phyloP scores from a whole-genome alignment of 495 filamentous ascomycete species.

The Neurospora tetraspora region DNA sequence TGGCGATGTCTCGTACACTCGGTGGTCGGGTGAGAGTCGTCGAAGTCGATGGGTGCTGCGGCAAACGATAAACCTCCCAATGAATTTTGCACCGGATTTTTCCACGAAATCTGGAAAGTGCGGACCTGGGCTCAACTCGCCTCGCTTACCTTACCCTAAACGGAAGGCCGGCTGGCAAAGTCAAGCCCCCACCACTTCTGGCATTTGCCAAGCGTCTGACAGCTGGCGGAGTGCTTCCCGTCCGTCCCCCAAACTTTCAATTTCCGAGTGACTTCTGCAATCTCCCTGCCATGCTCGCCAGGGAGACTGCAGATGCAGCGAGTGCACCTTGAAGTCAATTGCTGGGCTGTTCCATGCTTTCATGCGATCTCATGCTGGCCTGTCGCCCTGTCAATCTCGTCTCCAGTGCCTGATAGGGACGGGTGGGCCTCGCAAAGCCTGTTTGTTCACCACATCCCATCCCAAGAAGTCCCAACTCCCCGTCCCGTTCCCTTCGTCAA shows the following conservation, averaged over 20 bases:
- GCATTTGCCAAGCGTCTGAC: not conserved
- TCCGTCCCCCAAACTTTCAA: not conserved
- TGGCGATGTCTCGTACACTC: slow-evolving; percentile 22
- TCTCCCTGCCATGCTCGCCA: not conserved
- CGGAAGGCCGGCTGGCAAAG: slow-evolving; percentile 9
- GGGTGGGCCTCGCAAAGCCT: not conserved
- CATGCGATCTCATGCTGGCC: not conserved
- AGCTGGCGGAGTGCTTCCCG: not conserved
- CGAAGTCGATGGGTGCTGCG: slow-evolving; percentile 22
- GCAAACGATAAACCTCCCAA: slow-evolving; percentile 17
- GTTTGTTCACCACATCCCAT: not conserved
- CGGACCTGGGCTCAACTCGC: slow-evolving; percentile 20
- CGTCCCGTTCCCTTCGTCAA: not conserved
- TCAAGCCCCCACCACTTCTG: not conserved
- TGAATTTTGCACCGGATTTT: slow-evolving; percentile 27
- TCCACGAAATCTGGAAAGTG: slow-evolving; percentile 25
- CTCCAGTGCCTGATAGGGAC: not conserved
- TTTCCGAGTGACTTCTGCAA: not conserved
- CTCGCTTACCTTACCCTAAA: slow-evolving; percentile 21
- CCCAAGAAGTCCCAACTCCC: not conserved
- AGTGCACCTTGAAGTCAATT: not conserved
- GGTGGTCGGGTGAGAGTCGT: slow-evolving; percentile 19
- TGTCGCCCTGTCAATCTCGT: not conserved
- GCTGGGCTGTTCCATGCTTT: not conserved
- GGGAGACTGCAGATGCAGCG: not conserved